These are phyloP conservation scores for Penicillium longicatenatum DNA, from an alignment of 495 filamentous ascomycete species.

Conservation along the genomic window DNA sequence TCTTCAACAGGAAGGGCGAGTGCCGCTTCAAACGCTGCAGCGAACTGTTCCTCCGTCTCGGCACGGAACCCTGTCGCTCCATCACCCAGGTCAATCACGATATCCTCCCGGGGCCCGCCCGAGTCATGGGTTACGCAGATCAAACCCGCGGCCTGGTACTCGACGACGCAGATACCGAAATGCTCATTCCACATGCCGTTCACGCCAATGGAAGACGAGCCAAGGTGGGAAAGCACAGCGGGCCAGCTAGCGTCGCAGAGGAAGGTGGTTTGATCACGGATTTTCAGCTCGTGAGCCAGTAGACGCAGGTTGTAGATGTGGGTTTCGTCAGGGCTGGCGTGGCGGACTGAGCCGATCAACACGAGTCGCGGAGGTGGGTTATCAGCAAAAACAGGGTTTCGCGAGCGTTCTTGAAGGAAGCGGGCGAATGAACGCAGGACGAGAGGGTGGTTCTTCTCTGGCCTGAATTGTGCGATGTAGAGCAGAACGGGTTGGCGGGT, in stretches of 20 bases:
- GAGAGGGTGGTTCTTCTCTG: constrained; percentile 92
- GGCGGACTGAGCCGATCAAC: constrained; percentile 84
- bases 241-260: constrained; percentile 87
- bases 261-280: constrained; percentile 83
- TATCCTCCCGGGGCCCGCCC: constrained; percentile 90
- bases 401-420: constrained; percentile 56
- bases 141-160: constrained; percentile 94
- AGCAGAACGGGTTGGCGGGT: constrained; percentile 69
- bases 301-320: constrained; percentile 89
- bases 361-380: constrained; percentile 57
- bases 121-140: constrained; percentile 89
- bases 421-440: constrained; percentile 81
- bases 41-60: constrained; percentile 72
- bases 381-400: constrained; percentile 43
- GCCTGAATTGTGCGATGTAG: constrained; percentile 96
- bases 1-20: constrained; percentile 67
- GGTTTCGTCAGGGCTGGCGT: constrained; percentile 74
- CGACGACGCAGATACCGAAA: constrained; percentile 97
- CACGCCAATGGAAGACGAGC: constrained; percentile 74
- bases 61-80: constrained; percentile 86
- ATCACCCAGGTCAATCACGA: constrained; percentile 78
- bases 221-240: constrained; percentile 76
- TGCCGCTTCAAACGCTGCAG: constrained; percentile 73
- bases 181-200: constrained; percentile 99
- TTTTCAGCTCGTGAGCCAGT: constrained; percentile 81